Conservation (phyloP, 2,329 filamentous ascomycete species). For the Hypoxylon sp. region DNA sequence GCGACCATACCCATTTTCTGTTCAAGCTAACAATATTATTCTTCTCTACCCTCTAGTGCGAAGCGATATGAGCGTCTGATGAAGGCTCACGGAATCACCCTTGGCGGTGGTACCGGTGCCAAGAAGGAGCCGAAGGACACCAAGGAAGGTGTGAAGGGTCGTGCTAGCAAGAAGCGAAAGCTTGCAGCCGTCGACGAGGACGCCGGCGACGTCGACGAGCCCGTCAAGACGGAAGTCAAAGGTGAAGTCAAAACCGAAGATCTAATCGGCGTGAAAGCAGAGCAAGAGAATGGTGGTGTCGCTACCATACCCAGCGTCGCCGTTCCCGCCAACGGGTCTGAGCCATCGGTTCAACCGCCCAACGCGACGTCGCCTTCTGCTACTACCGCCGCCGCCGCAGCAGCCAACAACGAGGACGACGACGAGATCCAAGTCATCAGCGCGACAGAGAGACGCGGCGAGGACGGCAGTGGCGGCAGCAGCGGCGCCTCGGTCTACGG, state of each 20-base stretch:
- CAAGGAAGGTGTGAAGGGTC: slow-evolving; percentile 43
- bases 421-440: slow-evolving; percentile 49
- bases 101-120: slow-evolving; percentile 44
- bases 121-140: slow-evolving; percentile 48
- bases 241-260: slow-evolving; percentile 53
- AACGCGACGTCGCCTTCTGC: slow-evolving; percentile 29
- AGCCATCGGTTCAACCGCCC: slow-evolving; percentile 9
- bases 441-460: slow-evolving; percentile 42
- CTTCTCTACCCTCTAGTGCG: slow-evolving; percentile 58
- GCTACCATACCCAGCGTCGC: slow-evolving; percentile 22
- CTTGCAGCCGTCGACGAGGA: slow-evolving; percentile 53
- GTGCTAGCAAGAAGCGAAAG: slow-evolving; percentile 50
- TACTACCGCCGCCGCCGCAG: slow-evolving; percentile 14
- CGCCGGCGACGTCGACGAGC: slow-evolving; percentile 51
- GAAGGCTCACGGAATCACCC: slow-evolving; percentile 65
- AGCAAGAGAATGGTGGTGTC: slow-evolving; percentile 41
- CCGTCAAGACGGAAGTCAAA: slow-evolving; percentile 48
- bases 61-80: slow-evolving; percentile 76
- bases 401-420: slow-evolving; percentile 40
- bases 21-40: slow-evolving; percentile 1
- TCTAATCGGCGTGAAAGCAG: slow-evolving; percentile 48
- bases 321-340: slow-evolving; percentile 3
- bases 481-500: slow-evolving; percentile 26
- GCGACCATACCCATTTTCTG: not conserved
- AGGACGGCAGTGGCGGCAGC: slow-evolving; percentile 29